Base-by-base conservation (phyloP, 305 asterid species). In the Fraxinus baroniana region DNA sequence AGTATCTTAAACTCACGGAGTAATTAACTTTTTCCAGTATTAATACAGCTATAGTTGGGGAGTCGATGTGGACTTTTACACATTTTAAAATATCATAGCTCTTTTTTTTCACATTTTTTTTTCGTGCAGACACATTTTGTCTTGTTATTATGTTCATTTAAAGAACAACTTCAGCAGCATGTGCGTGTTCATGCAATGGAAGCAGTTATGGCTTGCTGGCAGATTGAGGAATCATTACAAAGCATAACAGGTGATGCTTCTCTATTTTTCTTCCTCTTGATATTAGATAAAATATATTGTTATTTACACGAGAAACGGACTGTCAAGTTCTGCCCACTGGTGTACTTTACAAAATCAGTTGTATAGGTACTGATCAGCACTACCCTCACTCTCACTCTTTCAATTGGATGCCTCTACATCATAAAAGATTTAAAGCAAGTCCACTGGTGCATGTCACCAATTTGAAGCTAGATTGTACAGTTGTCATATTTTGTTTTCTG, bases 161-260 rank as follows among this genome's bases (percentile, higher is more conserved):
- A 91, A 87, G 92, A 91, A 60, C 90, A 91, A 84, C 86, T 89
- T 75, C 92, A 91, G 84, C 94, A 89, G 79, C 94, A 91, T 84
- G 92, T 89, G 41, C 91, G 91, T 49, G 90, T 89, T 77, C 94
- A 89, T 82, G 94, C 94, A 74, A 91, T 89, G 94, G 92, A 91
- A 85, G 94, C 91, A 46, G 92, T 91, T 52, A 88, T 89, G 94
- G 90, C 90, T 37, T 89, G 91, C 86, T 90, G 92, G 94, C 92
- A 89, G 88, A 89, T 90, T 33, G 92, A 89, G 84, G 91, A 90
- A 78, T 86, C 92, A n/a, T 86, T 89, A 68, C 94, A 90, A 81
- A 90, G 92, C 79, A 80, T 90, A 76, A 89, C 94, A 83, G 94
- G 94, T 90, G 41, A 74, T 68, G n/a, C 39, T 78, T 44, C 78